Percentiles rank a stretch among this genome's conserved stretches.
These are phyloP conservation scores for Phaffomyces opuntiae DNA, from an alignment of 805 yeast species.

Conservation along the genomic window DNA sequence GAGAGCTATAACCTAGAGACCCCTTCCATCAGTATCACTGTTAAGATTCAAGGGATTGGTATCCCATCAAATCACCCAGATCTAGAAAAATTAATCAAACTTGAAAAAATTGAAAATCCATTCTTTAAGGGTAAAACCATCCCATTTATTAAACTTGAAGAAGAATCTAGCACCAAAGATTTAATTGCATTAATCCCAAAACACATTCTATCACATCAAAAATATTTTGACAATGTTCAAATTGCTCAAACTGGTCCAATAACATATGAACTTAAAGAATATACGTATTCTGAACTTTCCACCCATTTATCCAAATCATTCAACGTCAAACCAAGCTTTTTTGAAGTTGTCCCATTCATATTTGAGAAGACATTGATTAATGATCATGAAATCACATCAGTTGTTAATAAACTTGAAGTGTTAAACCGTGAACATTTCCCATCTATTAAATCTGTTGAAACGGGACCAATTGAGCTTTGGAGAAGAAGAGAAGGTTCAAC, in stretches of 20 bases:
- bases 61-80: slow-evolving; percentile 13
- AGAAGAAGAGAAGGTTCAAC: neutral
- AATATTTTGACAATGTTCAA: neutral
- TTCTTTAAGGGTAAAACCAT: neutral
- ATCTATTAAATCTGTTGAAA: neutral
- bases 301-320: slow-evolving; percentile 1
- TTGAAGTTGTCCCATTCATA: slow-evolving; percentile 14
- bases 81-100: neutral
- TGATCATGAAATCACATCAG: slow-evolving; percentile 5
- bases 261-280: slow-evolving; percentile 1
- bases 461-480: neutral
- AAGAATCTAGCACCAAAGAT: neutral
- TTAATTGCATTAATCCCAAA: slow-evolving; percentile 17
- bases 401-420: slow-evolving; percentile 4
- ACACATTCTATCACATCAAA: slow-evolving; percentile 14
- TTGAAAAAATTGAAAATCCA: slow-evolving; percentile 5
- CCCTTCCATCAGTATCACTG: slow-evolving; percentile 13
- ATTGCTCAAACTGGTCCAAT: slow-evolving; percentile 7
- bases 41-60: slow-evolving; percentile 14
- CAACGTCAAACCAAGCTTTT: slow-evolving; percentile 2
- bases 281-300: slow-evolving; percentile 8
- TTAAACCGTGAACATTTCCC: slow-evolving; percentile 3
- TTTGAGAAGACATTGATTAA: neutral
- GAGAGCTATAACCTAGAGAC: slow-evolving; percentile 4
- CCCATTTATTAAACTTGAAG: slow-evolving; percentile 2